Base-by-base conservation (phyloP, 1,139 yeast species). In the Nakaseomyces bracarensis region DNA sequence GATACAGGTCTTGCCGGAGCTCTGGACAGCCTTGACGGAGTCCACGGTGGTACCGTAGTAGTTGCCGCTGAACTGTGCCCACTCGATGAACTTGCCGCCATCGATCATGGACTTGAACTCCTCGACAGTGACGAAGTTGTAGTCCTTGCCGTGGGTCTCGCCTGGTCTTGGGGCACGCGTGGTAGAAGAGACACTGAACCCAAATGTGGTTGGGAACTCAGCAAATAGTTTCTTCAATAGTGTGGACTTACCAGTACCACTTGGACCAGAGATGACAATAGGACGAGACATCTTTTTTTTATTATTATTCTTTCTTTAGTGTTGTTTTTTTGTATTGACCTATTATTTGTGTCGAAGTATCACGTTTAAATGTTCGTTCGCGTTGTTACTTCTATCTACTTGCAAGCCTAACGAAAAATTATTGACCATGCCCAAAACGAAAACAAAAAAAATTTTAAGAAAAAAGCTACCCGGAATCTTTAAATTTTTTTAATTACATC, bases 11-110 rank as follows among this genome's bases (percentile, higher is more conserved):
- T 71, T 75, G 46, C 83, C 83, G 45, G 68, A 55, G 45, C 68
- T 69, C 48, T 71, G 70, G 43, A 69, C 72, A 43, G 64, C 60
- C 56, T 82, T 74, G 44, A 91, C 96, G 23, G 96, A 80, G 57
- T 78, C 81, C 54, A 85, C 71, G 38, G 95, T 72, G 44, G 98
- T 91, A 47, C 99, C 99, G 65, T 91, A 91, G 71, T 82, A 87
- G 72, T 93, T 91, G 39, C 97, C 97, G 8, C 96, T 85, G 61
- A 91, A 91, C 66, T 86, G 93, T 9, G 99, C 98, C 94, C 95
- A 86, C 67, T 91, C 99, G 55, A 91, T 80, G 67, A 91, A 93
- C 50, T 81, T 83, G 40, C 76, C 69, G 34, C 77, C 77, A 10
- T 71, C 80, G 51, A 91, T 85, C 64, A 85, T 72, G 52, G 71